These are phyloP conservation scores for Emericellopsis cladophorae DNA, from an alignment of 2,329 filamentous ascomycete species.

Conservation along the genomic window DNA sequence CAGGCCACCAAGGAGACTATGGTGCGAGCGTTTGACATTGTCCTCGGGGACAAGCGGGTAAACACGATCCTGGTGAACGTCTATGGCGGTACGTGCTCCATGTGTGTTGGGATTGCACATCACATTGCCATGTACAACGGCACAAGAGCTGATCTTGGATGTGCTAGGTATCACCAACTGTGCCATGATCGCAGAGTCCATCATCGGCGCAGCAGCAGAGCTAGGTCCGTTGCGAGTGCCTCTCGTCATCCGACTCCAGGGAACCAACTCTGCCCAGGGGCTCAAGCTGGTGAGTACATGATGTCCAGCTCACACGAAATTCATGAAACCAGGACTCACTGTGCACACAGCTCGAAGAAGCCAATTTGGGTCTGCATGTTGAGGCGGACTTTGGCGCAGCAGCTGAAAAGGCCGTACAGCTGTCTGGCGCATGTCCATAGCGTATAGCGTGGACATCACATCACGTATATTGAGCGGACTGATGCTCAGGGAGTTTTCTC, in stretches of 20 bases:
- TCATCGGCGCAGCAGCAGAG: constrained; percentile 25
- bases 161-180: constrained; percentile 30
- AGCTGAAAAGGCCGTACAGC: constrained; percentile 16
- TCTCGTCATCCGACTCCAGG: constrained; percentile 32
- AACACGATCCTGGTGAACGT: constrained; percentile 52
- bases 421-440: background rate
- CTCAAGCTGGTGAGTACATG: constrained; percentile 22
- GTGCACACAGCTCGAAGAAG: constrained; percentile 16
- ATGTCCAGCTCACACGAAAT: background rate
- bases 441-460: constrained; percentile 13
- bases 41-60: constrained; percentile 59
- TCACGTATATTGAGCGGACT: too few species aligned
- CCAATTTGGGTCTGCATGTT: constrained; percentile 20
- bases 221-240: constrained; percentile 24
- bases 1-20: constrained; percentile 79
- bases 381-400: constrained; percentile 25
- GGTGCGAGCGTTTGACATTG: constrained; percentile 60
- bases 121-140: background rate
- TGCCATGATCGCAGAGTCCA: constrained; percentile 37
- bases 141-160: background rate
- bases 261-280: constrained; percentile 29
- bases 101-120: background rate
- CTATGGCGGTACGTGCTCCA: constrained; percentile 22
- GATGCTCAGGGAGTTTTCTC: too few species aligned
- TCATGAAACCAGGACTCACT: constrained; percentile 2